Evolutionary conservation across 441 rosid species (phyloP).

Genomic region (Adansonia grandidieri): DNA sequence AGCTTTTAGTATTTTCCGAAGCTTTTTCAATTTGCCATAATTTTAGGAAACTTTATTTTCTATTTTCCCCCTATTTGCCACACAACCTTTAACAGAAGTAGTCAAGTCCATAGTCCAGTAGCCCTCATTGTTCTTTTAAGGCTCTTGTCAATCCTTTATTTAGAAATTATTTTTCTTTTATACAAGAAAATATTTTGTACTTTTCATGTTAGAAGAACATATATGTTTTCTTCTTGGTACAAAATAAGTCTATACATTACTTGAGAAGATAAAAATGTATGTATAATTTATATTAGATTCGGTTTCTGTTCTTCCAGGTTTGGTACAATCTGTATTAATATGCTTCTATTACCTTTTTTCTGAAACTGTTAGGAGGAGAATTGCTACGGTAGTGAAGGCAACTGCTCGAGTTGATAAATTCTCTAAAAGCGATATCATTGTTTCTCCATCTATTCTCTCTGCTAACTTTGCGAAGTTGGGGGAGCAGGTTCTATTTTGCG

Average conservation of each 20-base stretch:
- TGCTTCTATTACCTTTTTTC: conserved; percentile 24
- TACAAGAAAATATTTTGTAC: background rate
- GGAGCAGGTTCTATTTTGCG: conserved; percentile 64
- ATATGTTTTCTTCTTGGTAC: background rate
- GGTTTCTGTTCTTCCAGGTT: conserved; percentile 5
- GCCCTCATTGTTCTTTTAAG: background rate
- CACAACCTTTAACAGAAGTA: background rate
- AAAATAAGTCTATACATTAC: background rate
- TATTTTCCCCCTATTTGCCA: background rate
- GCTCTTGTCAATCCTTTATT: background rate
- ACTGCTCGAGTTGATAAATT: conserved; percentile 83
- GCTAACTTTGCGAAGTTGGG: conserved; percentile 92
- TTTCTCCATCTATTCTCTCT: conserved; percentile 91
- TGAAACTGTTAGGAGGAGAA: conserved; percentile 56
- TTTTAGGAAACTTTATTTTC: background rate
- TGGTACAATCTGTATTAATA: conserved; percentile 23
- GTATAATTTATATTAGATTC: conserved; percentile 14
- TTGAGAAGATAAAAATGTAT: background rate
- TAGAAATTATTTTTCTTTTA: background rate
- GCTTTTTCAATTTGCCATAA: background rate
- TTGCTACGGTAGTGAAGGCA: conserved; percentile 65
- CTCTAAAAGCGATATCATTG: conserved; percentile 84
- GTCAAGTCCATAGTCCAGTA: background rate
- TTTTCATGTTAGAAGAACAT: background rate
- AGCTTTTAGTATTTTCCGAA: background rate